Conservation (phyloP, 306 rosid species). For the Vigna nakashimae region DNA sequence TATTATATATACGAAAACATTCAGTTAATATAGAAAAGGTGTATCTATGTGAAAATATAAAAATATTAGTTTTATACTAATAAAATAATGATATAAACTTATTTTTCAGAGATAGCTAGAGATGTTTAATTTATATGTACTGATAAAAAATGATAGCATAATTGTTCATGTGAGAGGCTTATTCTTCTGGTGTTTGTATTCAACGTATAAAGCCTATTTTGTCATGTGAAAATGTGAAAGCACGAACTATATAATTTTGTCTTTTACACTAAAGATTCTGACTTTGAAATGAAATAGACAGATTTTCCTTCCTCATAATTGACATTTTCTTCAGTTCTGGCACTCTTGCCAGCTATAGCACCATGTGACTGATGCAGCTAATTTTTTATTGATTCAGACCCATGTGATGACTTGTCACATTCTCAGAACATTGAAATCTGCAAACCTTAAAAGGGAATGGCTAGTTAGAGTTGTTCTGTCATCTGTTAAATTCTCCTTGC, state of each 20-base stretch:
- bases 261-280: neutral
- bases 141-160: neutral
- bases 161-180: neutral
- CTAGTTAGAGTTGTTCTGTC: neutral
- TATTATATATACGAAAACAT: too few relatives aligned
- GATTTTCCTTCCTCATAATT: neutral
- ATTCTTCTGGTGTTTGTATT: neutral
- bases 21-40: too few relatives aligned
- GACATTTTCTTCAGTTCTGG: conserved; percentile 15
- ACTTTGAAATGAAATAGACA: too few relatives aligned
- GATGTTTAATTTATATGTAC: neutral
- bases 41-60: too few relatives aligned
- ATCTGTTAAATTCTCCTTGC: too few relatives aligned
- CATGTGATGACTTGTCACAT: conserved; percentile 41
- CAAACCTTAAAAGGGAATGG: neutral
- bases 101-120: too few relatives aligned
- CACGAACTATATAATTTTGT: conserved; percentile 8
- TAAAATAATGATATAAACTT: too few relatives aligned
- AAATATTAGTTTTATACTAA: too few relatives aligned
- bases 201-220: neutral
- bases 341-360: conserved; percentile 42
- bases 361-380: conserved; percentile 32
- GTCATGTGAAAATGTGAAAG: neutral
- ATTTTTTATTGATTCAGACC: neutral
- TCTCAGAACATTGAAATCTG: neutral